Base-by-base conservation (phyloP, 1,139 yeast genomes). In the Kodamaea sp. region DNA sequence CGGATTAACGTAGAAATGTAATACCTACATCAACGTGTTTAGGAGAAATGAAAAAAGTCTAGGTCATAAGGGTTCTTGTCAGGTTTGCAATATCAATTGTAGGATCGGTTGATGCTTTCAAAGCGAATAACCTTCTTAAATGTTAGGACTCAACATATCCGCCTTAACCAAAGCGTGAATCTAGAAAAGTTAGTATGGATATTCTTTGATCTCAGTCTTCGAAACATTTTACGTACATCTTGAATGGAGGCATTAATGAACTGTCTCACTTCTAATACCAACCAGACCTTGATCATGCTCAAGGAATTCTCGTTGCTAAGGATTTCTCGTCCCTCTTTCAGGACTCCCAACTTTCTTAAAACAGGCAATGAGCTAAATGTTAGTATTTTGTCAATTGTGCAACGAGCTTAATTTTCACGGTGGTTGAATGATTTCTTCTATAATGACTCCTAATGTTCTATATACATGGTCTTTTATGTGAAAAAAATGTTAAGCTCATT, bases 281-380 rank as follows among this genome's bases (percentile, higher is more conserved):
- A 54, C 97, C 97, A 90, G 15, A 90, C 92, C 55, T 87, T 87
- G 41, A 87, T 65, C 96, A 89, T 87, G 15, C 85, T 79, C 38
- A 86, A 48, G 15, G 81, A 71, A 49, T 82, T 83, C 25, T 78
- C 79, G 50, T 77, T 73, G 40, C 70, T 65, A 31, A 82, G 59
- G 13, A 83, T 66, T 45, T 75, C 75, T 43, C 77, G 67, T 26
- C 82, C 85, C 46, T 83, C 90, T 48, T 78, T 75, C 68, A 64
- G 71, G 16, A 83, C 73, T 28, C 96, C 92, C 31, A 88, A 75
- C 57, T 83, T 82, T 64, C 97, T 76, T 49, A 92, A 66, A 23
- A 92, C 87, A 1, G 97, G 97, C 44, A 92, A 67, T 8, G 98
- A 83, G 57, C 51, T 34, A 40, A 28, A 21, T 24, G 71, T 66